Evolutionary conservation across 2,329 filamentous ascomycete genomes (phyloP), one percentile per base, ranked within the genome.

Genomic region (Colletotrichum sp.): DNA sequence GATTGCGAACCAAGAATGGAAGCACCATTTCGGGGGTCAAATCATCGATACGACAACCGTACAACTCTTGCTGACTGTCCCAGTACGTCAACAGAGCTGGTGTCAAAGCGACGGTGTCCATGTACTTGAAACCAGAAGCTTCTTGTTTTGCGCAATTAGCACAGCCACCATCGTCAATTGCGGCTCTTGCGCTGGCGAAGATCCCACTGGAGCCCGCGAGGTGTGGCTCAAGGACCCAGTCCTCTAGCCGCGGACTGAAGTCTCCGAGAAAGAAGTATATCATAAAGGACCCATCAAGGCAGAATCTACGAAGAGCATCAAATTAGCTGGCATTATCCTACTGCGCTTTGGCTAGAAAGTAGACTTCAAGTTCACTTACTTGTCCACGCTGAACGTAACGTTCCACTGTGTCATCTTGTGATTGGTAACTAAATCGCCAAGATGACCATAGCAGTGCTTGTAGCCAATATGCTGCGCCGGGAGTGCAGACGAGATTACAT

Each of bases 1-100:
- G 44, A 10, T 49, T 49, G 44, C 44, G 44, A 21, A 49, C n/a
- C n/a, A 49, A 21, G 44, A 49, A 49, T 7, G 44, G 44, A 49
- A 49, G n/a, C 44, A 49, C 44, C 44, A 21, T 36, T 15, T 70
- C 52, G n/a, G 67, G 67, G 16, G 52, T 70, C n/a, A 70, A n/a
- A 26, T 70, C 67, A 8, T 52, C 30, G 3, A 70, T 16, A 6
- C 52, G 28, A 36, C 34, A 57, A 16, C 30, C 52, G n/a, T 63
- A 70, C 26, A 18, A n/a, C 34, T 70, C 65, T 16, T 73, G 49
- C 8, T 49, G 63, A n/a, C 8, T 68, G 5, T 69, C 34, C 62
- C 55, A 69, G 36, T 70, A 73, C 12, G 57, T 63, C 64, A 69
- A 30, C 18, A 73, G 71, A 18, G 64, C 64, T n/a, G 62, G 70